Evolutionary conservation across 2,329 filamentous ascomycete genomes (phyloP), one percentile per base, ranked within the genome.

Genomic region (Amauroascus niger): DNA sequence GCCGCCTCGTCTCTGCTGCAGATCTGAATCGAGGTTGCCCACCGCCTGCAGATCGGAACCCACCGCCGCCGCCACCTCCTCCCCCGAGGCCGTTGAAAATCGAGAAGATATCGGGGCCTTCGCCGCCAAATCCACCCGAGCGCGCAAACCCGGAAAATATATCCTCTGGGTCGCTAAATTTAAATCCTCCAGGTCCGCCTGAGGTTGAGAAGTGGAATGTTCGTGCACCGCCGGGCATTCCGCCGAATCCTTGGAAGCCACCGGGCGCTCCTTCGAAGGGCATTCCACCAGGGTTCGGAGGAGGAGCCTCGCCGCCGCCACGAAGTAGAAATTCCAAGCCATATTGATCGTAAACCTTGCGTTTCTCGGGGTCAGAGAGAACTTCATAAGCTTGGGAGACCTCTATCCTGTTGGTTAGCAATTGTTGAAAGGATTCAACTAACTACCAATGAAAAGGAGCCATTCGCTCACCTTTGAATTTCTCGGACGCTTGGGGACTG

Each of bases 321-420:
- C 86, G 84, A 30, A 95, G 78, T 49, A 98, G 79, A 74, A 91
- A 95, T 64, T 97, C 93, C 57, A 97, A 84, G 58, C 93, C 93
- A 70, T 84, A 96, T 67, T 91, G 84, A 69, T 98, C 93, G 69
- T 98, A 98, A 40, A 84, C 84, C 71, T 95, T 93, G 65, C 93
- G 86, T 74, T 97, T 98, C 68, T 97, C 90, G 56, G 91, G 90
- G 65, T 98, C 93, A 57, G 88, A 95, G 2, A 98, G 83, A 62
- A 98, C 95, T 74, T 98, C 93, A 75, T 96, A 98, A 54, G 93
- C 93, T 74, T 97, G 90, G 1, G 89, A 95, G 60, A 89, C 87
- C 70, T 97, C 93, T 80, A 58, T 40, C 53, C 6, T 49, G 46
- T 24, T 16, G 22, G 53, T 61, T 53, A 63, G 59, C 53, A 45